Evolutionary conservation across 2,329 filamentous ascomycete species (phyloP), one percentile per base, ranked within the genome.

Genomic region (Penicillium sclerotiorum): DNA sequence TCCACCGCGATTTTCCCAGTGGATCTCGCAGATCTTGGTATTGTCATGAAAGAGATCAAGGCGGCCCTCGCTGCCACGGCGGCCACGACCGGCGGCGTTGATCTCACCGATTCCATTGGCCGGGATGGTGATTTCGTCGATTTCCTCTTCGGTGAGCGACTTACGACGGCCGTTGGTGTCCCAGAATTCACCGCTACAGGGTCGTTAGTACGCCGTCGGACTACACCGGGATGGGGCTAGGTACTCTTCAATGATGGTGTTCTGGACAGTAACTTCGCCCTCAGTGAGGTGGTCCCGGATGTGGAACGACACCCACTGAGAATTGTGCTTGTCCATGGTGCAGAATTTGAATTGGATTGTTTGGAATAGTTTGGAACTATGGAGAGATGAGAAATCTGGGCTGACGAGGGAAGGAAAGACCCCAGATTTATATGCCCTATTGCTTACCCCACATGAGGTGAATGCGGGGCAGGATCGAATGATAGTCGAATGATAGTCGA

Each of bases 1-100:
- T 18, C 58, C 60, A n/a, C 55, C 50, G 18, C 64, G 60, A 46
- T 67, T 67, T 45, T 67, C 65, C 65, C 65, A 67, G 44, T 67
- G 64, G 15, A 67, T 55, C 40, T 67, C 64, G 39, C 64, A 68
- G 27, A 68, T 68, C 56, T 68, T 68, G 40, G 46, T 45, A 25
- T 67, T 50, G 47, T 56, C 61, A 43, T 67, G 60, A 53, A 66
- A 67, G 18, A 68, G 50, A 45, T 68, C 65, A 32, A 68, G 52
- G 22, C 64, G 62, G 27, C 65, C 65, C 38, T 68, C 65, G 37
- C 63, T 66, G 43, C 65, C 65, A n/a, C 65, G 59, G 23, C 64
- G 62, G 42, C 65, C n/a, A n/a, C n/a, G n/a, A n/a, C n/a, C 57
- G 4, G 56, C 57, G 23, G 65, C 65, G 27, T 59, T 61, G 47